Percentiles rank a stretch among this genome's conserved stretches.
Evolutionary conservation across 2,329 filamentous ascomycete genomes (phyloP).

Genomic region (Dactylellina parvicollis): DNA sequence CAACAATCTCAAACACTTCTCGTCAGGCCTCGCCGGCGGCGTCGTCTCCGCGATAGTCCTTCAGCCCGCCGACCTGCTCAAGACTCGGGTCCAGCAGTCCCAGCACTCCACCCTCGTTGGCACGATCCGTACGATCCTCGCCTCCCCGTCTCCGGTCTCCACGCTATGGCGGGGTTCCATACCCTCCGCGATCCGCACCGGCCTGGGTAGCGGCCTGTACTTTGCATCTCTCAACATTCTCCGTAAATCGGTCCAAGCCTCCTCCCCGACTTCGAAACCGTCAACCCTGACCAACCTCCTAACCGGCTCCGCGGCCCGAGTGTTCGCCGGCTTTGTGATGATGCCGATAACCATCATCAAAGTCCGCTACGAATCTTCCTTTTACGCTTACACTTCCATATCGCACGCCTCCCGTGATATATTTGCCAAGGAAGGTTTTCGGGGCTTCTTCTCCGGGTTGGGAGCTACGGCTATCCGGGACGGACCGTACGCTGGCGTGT

Average conservation of each 20-base stretch:
- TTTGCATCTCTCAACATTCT: constrained; percentile 88
- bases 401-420: constrained; percentile 79
- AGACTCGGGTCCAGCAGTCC: constrained; percentile 93
- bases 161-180: constrained; percentile 91
- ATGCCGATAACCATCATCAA: constrained; percentile 98
- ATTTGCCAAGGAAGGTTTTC: constrained; percentile 74
- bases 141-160: constrained; percentile 72
- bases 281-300: constrained; percentile 84
- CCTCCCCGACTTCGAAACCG: constrained; percentile 63
- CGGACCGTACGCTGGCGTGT: constrained; percentile 94
- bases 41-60: constrained; percentile 87
- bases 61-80: constrained; percentile 94
- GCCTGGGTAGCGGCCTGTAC: constrained; percentile 91
- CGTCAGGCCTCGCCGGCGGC: constrained; percentile 86
- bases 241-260: constrained; percentile 69
- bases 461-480: constrained; percentile 92
- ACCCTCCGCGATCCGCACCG: constrained; percentile 91
- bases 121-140: constrained; percentile 76
- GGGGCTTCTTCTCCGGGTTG: constrained; percentile 92
- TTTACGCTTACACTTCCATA: constrained; percentile 85
- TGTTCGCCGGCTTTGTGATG: constrained; percentile 85
- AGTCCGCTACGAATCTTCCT: constrained; percentile 88
- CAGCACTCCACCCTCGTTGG: constrained; percentile 68
- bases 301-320: constrained; percentile 84
- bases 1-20: constrained; percentile 71